Base-by-base conservation (phyloP, 768 basidiomycete genomes). In the Lactarius evosmus region DNA sequence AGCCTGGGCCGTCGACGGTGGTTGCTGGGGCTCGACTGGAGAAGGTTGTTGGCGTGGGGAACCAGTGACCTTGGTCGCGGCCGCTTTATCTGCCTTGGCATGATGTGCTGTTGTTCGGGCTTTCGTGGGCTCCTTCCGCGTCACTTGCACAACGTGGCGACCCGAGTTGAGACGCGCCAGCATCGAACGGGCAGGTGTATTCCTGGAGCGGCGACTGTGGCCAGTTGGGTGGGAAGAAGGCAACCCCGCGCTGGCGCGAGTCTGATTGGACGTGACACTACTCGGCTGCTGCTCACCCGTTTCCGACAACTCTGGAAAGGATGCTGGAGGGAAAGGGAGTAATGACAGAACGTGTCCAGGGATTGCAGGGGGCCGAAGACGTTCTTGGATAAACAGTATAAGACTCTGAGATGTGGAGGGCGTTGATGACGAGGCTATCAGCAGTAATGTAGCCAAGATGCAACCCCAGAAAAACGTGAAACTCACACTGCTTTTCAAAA, bases 201-300 rank as follows among this genome's bases (percentile, higher is more conserved):
- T 66, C 61, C 63, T 68, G 34, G 58, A 46, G 51, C 62, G 61
- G 22, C 73, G 69, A 55, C 69, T 72, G 61, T 71, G 58, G 41
- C 44, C 58, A 54, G 50, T 44, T 3, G 58, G 69, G 34, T 53
- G 70, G 49, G 62, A 53, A 71, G 71, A 22, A 65, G 59, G 67
- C 71, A 75, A 62, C 67, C 71, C 40, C 70, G 68, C 58, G 74
- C 73, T 58, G 70, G 69, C 49, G 71, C 70, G 58, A 12, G 70
- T 66, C 54, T 72, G 71, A 60, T 74, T 75, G 8, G 79, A 80
- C 4, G 76, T 69, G 46, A 64, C 70, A 52, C 77, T 79, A 46
- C 75, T 75, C 46, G 73, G 69, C 41, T 73, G 73, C 30, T 69
- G 50, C 38, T 76, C 74, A 25, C 75, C 73, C 4, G 72, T 62